These are phyloP conservation scores for Hirschfeldia incana DNA, from an alignment of 345 rosid genomes.

Conservation along the genomic window DNA sequence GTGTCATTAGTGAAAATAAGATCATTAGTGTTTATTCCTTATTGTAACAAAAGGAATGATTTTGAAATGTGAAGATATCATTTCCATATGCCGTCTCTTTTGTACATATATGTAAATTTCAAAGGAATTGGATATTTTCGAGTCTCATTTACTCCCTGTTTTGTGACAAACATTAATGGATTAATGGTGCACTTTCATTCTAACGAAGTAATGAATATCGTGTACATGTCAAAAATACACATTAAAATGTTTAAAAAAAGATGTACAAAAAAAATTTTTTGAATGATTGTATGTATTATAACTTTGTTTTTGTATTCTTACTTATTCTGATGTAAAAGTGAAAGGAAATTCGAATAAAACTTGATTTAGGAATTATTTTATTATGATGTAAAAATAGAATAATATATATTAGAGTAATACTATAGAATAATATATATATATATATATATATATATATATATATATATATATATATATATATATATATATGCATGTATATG, in stretches of 20 bases:
- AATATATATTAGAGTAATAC: no score
- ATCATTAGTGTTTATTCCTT: conserved; percentile 31
- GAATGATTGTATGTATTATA: neutral
- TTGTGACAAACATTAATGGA: neutral
- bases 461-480: neutral
- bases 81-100: conserved; percentile 3
- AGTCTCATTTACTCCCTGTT: neutral
- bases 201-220: neutral
- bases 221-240: neutral
- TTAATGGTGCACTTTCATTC: neutral
- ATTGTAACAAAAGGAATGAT: conserved; percentile 27
- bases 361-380: neutral
- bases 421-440: neutral
- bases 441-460: no score
- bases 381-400: neutral
- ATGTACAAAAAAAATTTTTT: no score
- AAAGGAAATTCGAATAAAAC: neutral
- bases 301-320: neutral
- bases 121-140: neutral
- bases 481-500: neutral
- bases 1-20: conserved; percentile 23
- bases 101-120: conserved; percentile 15
- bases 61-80: conserved; percentile 39
- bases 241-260: neutral
- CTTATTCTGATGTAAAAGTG: neutral